Base-by-base conservation (phyloP, 192 early-diverging fungal genomes). In the Mortierella claussenii region DNA sequence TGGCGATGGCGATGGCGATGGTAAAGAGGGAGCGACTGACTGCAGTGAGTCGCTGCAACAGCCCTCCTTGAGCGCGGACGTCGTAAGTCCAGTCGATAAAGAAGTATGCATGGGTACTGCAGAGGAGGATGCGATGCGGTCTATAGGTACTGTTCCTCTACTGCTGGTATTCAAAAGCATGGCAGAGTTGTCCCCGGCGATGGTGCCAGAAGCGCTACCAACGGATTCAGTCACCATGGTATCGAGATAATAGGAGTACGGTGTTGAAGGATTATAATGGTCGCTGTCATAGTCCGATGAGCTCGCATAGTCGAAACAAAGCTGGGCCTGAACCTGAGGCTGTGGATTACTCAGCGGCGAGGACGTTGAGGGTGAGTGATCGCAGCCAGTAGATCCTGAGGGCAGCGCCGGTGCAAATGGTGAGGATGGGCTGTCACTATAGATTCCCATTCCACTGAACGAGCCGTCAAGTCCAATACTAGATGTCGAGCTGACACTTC, bases 231-330 rank as follows among this genome's bases (percentile, higher is more conserved):
- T 56, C 15, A 46, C 17, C 62, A 65, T n/a, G n/a, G 26, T 55
- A 0, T 71, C 42, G 4, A 53, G 59, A 31, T 49, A 49, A 28
- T 61, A 62, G 23, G 53, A 17, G 24, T 60, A 55, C 4, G 58
- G 43, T 12, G 51, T n/a, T 10, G 51, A 8, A n/a, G 65, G 50
- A 46, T 48, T 65, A 48, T 46, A 75, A 0, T 60, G 63, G 13
- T 67, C 65, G 31, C 63, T 65, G 37, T 76, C 73, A 27, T 51
- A 60, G 28, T 76, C 65, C 2, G 73, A 66, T 4, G 73, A 67
- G 53, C 64, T 67, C 18, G 52, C 40, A 52, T 76, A 62, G 53
- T 76, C 73, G 20, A 56, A 67, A 43, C 73, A 76, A 5, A 67
- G 24, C 9, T 76, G 32, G 12, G 62, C 31, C 8, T 57, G 69